Evolutionary conservation across 164 flowering plant genomes (phyloP).

Genomic region (Aristolochia contorta): DNA sequence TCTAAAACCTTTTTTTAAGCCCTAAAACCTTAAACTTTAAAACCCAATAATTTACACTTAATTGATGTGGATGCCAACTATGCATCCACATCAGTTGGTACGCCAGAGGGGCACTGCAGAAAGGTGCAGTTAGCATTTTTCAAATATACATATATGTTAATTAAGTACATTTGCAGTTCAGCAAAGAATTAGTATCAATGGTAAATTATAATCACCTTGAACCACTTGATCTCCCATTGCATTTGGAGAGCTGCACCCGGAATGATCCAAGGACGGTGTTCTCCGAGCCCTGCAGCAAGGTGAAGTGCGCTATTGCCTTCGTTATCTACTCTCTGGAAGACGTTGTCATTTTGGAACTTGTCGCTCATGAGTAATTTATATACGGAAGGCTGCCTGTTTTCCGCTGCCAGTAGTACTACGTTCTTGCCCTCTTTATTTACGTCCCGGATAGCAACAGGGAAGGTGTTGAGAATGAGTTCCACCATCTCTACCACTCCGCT

Average conservation of each 20-base stretch:
- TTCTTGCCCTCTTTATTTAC: constrained; percentile 24
- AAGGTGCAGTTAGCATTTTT: too few relatives aligned
- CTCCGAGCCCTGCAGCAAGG: constrained; percentile 25
- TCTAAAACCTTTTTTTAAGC: too few relatives aligned
- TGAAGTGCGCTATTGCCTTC: constrained; percentile 38
- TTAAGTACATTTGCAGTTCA: too few relatives aligned
- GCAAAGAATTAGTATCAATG: too few relatives aligned
- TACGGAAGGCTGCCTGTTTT: constrained; percentile 36
- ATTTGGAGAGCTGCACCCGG: constrained; percentile 40
- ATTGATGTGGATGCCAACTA: too few relatives aligned
- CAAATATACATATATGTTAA: too few relatives aligned
- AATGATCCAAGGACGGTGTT: constrained; percentile 32
- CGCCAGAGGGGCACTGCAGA: too few relatives aligned
- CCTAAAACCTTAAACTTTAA: too few relatives aligned
- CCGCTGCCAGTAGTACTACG: constrained; percentile 28
- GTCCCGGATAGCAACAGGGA: constrained; percentile 36
- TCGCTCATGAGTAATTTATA: constrained; percentile 14
- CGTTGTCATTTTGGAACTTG: constrained; percentile 12
- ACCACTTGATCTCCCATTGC: constrained; percentile 53
- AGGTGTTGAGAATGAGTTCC: constrained; percentile 16
- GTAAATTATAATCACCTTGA: too few relatives aligned
- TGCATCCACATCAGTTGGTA: too few relatives aligned
- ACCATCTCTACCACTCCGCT: constrained; percentile 35
- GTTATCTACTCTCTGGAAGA: constrained; percentile 23
- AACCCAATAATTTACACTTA: too few relatives aligned